Percentiles rank a stretch among this genome's conserved stretches.
Evolutionary conservation across 139 green algal species (phyloP).

Genomic region (Tetradesmus lagerheimii): DNA sequence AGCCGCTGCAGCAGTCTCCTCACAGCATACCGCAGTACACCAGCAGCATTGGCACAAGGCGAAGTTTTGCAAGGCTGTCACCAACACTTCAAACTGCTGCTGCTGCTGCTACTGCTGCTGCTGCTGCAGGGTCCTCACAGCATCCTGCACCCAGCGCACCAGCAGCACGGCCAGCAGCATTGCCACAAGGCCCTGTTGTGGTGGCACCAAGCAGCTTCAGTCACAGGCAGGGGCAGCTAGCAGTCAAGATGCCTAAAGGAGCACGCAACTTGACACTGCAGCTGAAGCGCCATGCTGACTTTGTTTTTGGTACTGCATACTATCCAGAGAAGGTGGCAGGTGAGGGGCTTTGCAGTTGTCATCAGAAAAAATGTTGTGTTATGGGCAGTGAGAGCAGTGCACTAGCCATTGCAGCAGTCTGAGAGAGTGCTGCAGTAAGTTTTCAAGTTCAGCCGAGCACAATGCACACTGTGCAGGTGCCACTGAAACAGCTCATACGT

Average conservation of each 20-base stretch:
- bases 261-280: neutral
- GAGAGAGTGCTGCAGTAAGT: too few relatives aligned
- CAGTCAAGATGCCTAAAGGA: neutral
- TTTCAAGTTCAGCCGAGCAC: too few relatives aligned
- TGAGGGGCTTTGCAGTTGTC: neutral
- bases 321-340: neutral
- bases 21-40: too few relatives aligned
- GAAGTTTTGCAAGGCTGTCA: too few relatives aligned
- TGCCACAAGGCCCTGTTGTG: neutral
- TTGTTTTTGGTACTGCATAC: conserved; percentile 27
- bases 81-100: neutral
- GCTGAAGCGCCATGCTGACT: conserved; percentile 2
- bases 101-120: neutral
- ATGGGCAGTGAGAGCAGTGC: too few relatives aligned
- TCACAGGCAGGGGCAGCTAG: neutral
- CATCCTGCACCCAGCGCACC: neutral
- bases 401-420: too few relatives aligned
- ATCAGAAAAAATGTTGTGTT: too few relatives aligned
- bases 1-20: neutral
- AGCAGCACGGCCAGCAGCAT: neutral
- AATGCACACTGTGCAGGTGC: too few relatives aligned
- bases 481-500: too few relatives aligned
- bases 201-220: neutral
- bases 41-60: too few relatives aligned
- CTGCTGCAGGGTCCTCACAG: neutral